These are phyloP conservation scores for Cercospora zeina DNA, from an alignment of 2,329 filamentous ascomycete species.

Conservation along the genomic window DNA sequence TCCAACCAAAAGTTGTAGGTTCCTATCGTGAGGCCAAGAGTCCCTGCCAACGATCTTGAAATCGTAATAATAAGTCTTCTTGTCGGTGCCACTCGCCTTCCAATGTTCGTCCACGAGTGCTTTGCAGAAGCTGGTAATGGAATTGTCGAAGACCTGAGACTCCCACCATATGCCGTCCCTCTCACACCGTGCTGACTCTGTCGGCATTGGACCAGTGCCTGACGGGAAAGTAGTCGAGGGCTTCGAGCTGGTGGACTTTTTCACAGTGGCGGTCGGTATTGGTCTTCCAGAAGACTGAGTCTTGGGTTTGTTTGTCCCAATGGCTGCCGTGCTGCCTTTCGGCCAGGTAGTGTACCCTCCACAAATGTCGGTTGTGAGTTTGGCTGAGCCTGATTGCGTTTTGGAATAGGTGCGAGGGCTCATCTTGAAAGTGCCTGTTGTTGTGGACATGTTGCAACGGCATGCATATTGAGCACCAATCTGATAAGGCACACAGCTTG, in stretches of 20 bases:
- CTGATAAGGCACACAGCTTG: not conserved
- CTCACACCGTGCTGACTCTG: not conserved
- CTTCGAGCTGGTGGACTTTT: too few relatives aligned
- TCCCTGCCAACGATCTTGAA: too few relatives aligned
- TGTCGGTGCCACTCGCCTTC: too few relatives aligned
- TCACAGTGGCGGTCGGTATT: not conserved
- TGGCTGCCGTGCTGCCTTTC: not conserved
- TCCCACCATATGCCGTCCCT: not conserved
- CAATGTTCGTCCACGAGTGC: too few relatives aligned
- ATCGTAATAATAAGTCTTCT: too few relatives aligned
- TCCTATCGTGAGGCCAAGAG: too few relatives aligned
- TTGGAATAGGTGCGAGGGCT: not conserved
- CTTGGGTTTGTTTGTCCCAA: not conserved
- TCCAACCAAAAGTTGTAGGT: too few relatives aligned
- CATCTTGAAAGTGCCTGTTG: not conserved
- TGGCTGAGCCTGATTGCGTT: not conserved
- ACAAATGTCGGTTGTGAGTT: not conserved
- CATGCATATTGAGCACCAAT: not conserved
- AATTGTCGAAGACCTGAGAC: too few relatives aligned
- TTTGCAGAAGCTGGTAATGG: too few relatives aligned
- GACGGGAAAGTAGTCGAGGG: too few relatives aligned
- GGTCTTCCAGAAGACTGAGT: not conserved
- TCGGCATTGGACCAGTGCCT: too few relatives aligned
- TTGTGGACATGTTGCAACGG: not conserved
- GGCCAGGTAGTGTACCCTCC: constrained; percentile 6